Evolutionary conservation across 345 rosid genomes (phyloP).

Genomic region (Eucalyptus sideroxylon): DNA sequence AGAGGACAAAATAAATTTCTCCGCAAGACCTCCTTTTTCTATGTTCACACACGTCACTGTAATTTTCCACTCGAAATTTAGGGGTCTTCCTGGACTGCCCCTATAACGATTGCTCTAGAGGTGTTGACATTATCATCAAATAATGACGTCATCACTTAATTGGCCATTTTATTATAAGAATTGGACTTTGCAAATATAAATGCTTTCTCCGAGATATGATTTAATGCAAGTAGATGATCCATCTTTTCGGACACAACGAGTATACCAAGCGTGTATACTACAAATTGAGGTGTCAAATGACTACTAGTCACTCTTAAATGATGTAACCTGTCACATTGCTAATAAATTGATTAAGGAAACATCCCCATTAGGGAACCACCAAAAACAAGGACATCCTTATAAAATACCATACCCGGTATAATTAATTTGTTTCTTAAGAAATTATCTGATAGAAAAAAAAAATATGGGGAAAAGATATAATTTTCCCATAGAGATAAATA

Average conservation of each 20-base stretch:
- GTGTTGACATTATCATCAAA: background rate
- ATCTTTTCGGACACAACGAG: background rate
- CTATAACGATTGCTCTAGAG: background rate
- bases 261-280: background rate
- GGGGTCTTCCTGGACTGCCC: background rate
- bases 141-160: background rate
- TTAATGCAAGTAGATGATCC: background rate
- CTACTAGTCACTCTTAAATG: background rate
- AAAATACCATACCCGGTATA: background rate
- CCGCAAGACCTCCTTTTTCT: background rate
- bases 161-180: background rate
- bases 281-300: background rate
- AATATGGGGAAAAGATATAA: background rate
- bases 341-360: background rate
- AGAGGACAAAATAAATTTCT: background rate
- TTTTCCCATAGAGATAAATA: background rate
- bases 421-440: background rate
- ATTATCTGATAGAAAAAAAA: background rate
- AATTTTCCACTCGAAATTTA: background rate
- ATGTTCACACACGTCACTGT: background rate
- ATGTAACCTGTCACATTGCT: background rate
- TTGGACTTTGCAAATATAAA: background rate
- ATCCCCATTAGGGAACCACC: background rate
- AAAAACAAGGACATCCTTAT: background rate
- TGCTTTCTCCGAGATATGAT: background rate